Evolutionary conservation across 305 asterid species (phyloP), one percentile per base, ranked within the genome.

Genomic region (Fraxinus paxiana): DNA sequence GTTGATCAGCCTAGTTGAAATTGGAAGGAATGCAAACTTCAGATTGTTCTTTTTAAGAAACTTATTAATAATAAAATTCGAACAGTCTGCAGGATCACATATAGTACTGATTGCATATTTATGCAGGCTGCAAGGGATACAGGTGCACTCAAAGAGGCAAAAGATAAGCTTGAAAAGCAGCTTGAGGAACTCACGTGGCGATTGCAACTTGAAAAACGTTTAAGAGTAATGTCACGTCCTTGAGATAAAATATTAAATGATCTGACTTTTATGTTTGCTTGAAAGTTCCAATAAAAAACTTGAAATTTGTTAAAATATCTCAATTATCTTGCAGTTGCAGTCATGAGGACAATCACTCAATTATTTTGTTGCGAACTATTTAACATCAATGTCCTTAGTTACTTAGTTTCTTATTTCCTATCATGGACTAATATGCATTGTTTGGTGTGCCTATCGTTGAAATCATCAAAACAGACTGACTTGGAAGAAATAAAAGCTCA

Each of bases 111-210:
- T 77, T 83, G 15, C 73, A 72, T 84, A 41, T 71, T 71, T 83
- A 26, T 88, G 82, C 92, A 96, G 98, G 98, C 97, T 88, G 98
- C 99, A 71, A 92, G 98, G 85, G 99, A 96, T 76, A 96, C 99
- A 15, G 99, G 99, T 87, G 98, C 98, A 43, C 97, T 96, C 85
- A 93, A 92, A 92, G 98, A 96, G 91, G 99, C 99, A 74, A 96
- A 96, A 90, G 97, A 96, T 87, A 96, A 96, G 92, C 97, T 96
- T 79, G 98, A 94, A 80, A 96, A 94, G 85, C 97, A 94, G 84
- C 86, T 94, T 79, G 99, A 96, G 92, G 99, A 96, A 70, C 96
- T 94, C 73, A 94, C 97, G 3, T 94, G 98, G 98, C 97, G 98
- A 77, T 87, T 96, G 88, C 98, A 96, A 82, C 95, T 96, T 80